A percentile compares a stretch with the other conserved stretches of the same genome.
These are phyloP conservation scores for Emmonsiellopsis sp. DNA, from an alignment of 2,329 filamentous ascomycete species.

Conservation along the genomic window DNA sequence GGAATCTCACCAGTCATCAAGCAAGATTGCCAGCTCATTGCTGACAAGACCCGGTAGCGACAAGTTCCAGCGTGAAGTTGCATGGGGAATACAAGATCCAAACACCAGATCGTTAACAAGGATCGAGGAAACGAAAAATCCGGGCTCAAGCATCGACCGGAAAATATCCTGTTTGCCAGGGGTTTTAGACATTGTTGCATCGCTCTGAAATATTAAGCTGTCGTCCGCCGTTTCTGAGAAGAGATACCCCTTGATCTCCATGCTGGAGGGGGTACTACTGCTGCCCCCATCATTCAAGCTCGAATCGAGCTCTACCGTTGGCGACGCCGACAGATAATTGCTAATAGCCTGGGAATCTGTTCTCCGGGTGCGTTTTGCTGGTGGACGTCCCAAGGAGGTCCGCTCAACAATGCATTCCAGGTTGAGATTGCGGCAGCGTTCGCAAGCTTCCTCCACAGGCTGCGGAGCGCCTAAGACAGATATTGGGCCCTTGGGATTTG, in stretches of 20 bases:
- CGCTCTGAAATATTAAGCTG: background rate
- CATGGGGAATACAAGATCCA: conserved; percentile 2
- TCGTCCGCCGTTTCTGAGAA: background rate
- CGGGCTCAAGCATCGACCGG: conserved; percentile 6
- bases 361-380: background rate
- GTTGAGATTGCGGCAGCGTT: conserved; percentile 11
- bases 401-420: conserved; percentile 13
- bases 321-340: background rate
- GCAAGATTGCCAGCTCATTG: background rate
- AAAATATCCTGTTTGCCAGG: conserved; percentile 5
- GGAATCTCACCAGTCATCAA: background rate
- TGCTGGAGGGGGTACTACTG: background rate
- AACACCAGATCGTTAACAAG: conserved; percentile 8
- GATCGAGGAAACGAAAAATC: conserved; percentile 7
- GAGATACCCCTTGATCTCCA: background rate
- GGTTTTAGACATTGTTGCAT: background rate
- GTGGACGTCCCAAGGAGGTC: conserved; percentile 9
- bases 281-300: background rate
- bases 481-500: background rate
- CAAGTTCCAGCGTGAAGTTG: background rate
- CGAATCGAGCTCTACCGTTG: background rate
- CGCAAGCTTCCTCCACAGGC: conserved; percentile 7
- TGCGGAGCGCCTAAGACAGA: conserved; percentile 7
- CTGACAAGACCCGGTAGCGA: conserved; percentile 4
- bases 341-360: background rate